Percentiles rank a stretch among this genome's conserved stretches.
These are phyloP conservation scores for Malus orientalis DNA, from an alignment of 306 rosid genomes.

Conservation along the genomic window DNA sequence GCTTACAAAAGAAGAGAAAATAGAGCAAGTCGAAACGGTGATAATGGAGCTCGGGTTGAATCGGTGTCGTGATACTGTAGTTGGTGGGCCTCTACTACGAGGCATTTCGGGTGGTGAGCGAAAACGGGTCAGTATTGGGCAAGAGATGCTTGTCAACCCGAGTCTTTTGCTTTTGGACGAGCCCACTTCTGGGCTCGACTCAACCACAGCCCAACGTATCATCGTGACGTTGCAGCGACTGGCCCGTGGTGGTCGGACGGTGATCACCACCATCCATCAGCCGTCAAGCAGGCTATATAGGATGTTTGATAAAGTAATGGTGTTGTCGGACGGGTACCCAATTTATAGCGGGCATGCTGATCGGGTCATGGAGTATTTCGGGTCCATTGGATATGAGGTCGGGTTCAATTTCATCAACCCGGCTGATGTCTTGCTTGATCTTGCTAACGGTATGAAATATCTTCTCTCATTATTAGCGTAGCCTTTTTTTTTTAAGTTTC, in stretches of 20 bases:
- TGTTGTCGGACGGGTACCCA: constrained; percentile 60
- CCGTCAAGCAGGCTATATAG: constrained; percentile 65
- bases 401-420: constrained; percentile 67
- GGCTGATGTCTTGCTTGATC: constrained; percentile 80
- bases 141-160: constrained; percentile 83
- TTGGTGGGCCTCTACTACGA: constrained; percentile 48
- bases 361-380: constrained; percentile 71
- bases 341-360: constrained; percentile 51
- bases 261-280: constrained; percentile 75
- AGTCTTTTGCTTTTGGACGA: constrained; percentile 67
- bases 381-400: constrained; percentile 47
- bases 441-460: constrained; percentile 64
- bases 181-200: constrained; percentile 86
- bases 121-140: constrained; percentile 81
- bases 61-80: constrained; percentile 41
- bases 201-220: constrained; percentile 67
- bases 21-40: constrained; percentile 48
- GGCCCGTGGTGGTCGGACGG: constrained; percentile 65
- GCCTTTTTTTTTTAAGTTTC: not conserved
- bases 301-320: constrained; percentile 80
- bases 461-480: constrained; percentile 3
- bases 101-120: constrained; percentile 85
- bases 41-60: constrained; percentile 52
- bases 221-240: constrained; percentile 31
- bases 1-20: constrained; percentile 45